These are phyloP conservation scores for Raffaelea ambrosiae DNA, from an alignment of 2,329 filamentous ascomycete species.

Conservation along the genomic window DNA sequence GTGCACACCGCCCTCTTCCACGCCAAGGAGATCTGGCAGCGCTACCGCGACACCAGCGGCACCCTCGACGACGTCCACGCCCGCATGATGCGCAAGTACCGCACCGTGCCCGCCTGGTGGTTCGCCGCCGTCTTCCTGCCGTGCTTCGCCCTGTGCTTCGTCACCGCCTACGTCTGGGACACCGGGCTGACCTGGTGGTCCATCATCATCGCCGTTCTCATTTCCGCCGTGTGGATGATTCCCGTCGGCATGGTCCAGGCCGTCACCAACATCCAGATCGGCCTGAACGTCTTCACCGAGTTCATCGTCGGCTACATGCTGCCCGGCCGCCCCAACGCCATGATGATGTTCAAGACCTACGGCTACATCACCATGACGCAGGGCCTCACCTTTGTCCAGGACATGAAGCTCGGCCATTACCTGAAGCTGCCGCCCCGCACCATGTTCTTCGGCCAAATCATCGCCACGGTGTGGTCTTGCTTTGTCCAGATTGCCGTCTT, in stretches of 20 bases:
- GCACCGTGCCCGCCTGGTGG: background rate
- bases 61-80: background rate
- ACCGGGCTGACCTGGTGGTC: constrained; percentile 1
- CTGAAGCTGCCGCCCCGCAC: constrained; percentile 22
- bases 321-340: constrained; percentile 40
- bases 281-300: constrained; percentile 43
- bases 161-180: constrained; percentile 14
- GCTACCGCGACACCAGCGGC: background rate
- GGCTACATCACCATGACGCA: constrained; percentile 12
- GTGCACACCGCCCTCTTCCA: constrained; percentile 23
- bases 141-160: constrained; percentile 34
- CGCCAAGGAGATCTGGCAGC: background rate
- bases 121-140: constrained; percentile 27
- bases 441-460: constrained; percentile 27
- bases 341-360: constrained; percentile 43
- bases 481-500: constrained; percentile 26
- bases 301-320: constrained; percentile 44
- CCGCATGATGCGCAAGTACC: background rate
- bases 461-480: constrained; percentile 25
- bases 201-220: background rate
- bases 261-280: constrained; percentile 44
- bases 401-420: constrained; percentile 22
- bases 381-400: constrained; percentile 14
- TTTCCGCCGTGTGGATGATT: constrained; percentile 35
- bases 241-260: constrained; percentile 44